Conservation (phyloP, 2,329 filamentous ascomycete species). For the Trichoderma breve region DNA sequence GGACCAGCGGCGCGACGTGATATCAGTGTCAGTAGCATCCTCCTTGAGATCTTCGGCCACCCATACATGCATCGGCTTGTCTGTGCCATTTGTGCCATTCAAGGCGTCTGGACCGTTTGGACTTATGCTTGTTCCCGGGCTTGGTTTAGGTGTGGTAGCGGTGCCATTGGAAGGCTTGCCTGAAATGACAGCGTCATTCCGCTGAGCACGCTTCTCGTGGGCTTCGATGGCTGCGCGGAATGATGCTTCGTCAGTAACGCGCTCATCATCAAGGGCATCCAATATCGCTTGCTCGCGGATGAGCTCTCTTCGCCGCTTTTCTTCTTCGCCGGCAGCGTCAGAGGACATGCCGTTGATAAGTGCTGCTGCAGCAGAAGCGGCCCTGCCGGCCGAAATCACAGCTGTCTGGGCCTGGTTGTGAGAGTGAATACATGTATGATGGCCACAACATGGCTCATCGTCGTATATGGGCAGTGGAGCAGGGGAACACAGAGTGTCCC, state of each 20-base stretch:
- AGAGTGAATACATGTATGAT: not conserved
- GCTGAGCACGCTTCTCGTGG: conserved; percentile 56
- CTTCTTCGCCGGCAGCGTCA: conserved; percentile 30
- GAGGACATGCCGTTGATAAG: conserved; percentile 21
- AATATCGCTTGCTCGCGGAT: conserved; percentile 64
- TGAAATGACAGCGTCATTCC: conserved; percentile 40
- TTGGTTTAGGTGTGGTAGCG: not conserved
- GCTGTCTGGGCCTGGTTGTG: conserved; percentile 19
- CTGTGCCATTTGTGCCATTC: not conserved
- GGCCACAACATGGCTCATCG: not conserved
- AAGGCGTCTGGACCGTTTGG: not conserved
- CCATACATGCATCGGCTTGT: not conserved
- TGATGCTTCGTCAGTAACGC: conserved; percentile 63
- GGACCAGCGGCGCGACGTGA: conserved; percentile 54
- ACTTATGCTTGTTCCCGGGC: not conserved
- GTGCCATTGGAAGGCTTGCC: not conserved
- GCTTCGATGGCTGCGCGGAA: conserved; percentile 64
- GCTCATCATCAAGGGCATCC: conserved; percentile 65
- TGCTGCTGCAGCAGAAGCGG: conserved; percentile 30
- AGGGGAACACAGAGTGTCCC: conserved; percentile 69
- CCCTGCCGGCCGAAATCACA: conserved; percentile 20
- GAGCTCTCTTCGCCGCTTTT: conserved; percentile 56
- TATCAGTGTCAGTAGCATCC: not conserved
- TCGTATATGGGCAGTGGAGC: conserved; percentile 47
- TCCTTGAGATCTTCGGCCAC: not conserved